phyloP scores from a whole-genome alignment of 768 basidiomycete genomes.

The Lentinula lateritia region DNA sequence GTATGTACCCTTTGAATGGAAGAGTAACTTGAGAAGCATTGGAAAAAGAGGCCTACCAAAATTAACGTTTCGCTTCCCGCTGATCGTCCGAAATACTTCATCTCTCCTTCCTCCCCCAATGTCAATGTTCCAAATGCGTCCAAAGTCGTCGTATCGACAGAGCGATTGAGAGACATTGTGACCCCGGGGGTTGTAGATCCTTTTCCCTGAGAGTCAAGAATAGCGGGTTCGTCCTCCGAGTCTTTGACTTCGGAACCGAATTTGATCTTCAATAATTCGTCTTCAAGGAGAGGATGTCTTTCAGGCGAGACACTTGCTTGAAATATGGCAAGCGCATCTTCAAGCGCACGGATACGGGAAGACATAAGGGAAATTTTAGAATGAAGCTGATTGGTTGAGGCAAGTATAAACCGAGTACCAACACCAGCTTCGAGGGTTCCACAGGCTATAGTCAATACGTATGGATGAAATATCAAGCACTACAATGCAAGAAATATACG shows the following conservation, averaged over 20 bases:
- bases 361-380: constrained; percentile 63
- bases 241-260: constrained; percentile 46
- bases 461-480: not conserved
- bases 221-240: constrained; percentile 15
- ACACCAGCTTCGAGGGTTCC: constrained; percentile 25
- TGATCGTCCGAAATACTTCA: constrained; percentile 61
- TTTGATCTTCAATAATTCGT: constrained; percentile 50
- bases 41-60: not conserved
- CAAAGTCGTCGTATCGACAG: constrained; percentile 20
- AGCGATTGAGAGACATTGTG: not conserved
- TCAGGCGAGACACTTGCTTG: constrained; percentile 53
- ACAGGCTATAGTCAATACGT: constrained; percentile 22
- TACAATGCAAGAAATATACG: not conserved
- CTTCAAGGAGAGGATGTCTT: constrained; percentile 53
- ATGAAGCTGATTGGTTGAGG: constrained; percentile 62
- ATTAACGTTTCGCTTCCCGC: constrained; percentile 2
- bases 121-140: constrained; percentile 64
- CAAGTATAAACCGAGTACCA: constrained; percentile 50
- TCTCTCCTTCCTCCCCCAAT: constrained; percentile 51
- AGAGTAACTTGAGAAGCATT: too few species aligned
- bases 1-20: not conserved
- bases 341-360: constrained; percentile 61
- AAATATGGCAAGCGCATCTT: constrained; percentile 60
- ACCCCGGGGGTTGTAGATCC: constrained; percentile 15
- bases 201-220: constrained; percentile 15